Base-by-base conservation (phyloP, 2,329 filamentous ascomycete genomes). In the Cladobotryum protrusum region DNA sequence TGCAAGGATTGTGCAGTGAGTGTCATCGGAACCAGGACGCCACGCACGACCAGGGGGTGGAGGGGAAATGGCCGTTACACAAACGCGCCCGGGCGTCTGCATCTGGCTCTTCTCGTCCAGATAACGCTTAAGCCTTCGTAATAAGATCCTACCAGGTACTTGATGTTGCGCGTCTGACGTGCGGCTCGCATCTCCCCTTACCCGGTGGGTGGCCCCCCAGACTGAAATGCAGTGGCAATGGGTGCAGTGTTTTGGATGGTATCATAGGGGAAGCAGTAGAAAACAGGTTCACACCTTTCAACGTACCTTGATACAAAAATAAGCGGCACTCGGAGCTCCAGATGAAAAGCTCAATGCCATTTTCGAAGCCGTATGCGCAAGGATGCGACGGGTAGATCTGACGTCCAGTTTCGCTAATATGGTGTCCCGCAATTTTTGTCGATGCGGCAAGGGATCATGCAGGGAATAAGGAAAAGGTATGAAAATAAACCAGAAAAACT, bases 21-120 rank as follows among this genome's bases (percentile, higher is more conserved):
- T 48, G 36, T 43, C 54, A 50, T 59, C 57, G 59, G 58, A 58
- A 59, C 49, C 47, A 57, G 52, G 46, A 59, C 55, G 59, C 58
- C 57, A 61, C 52, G 53, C 56, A 58, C 50, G 37, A 48, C 52
- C 40, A 43, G 47, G 50, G 49, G 37, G 19, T 33, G 35, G 33
- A 20, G 34, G 50, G 57, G 54, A 54, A 48, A 33, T 48, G 35
- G 48, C 33, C 33, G 56, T 58, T 56, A 56, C 56, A 56, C 57
- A 47, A 50, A 52, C 48, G 39, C 49, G 40, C 40, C 48, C 49
- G 29, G 45, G 54, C 50, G 50, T 12, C 18, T 49, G 34, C 43
- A 43, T 55, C 36, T 52, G 43, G 46, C 19, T 41, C 50, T 49
- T 52, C 48, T 49, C 42, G 20, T 49, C 41, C 43, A 53, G 34